phyloP scores from a whole-genome alignment of 1,284 basidiomycete genomes.

The Trametes polyzona region DNA sequence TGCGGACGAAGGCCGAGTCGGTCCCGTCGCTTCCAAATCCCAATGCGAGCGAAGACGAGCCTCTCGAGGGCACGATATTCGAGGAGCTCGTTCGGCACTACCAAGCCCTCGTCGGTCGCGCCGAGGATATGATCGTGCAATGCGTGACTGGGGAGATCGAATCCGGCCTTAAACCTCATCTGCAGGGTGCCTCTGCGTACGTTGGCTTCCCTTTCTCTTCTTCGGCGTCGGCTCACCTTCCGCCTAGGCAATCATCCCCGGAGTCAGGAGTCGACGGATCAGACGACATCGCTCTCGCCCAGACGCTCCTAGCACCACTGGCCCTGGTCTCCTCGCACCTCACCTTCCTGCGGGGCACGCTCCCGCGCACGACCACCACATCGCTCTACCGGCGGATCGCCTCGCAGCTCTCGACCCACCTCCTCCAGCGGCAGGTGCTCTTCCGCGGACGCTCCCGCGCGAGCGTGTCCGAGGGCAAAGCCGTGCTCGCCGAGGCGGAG shows the following conservation, averaged over 20 bases:
- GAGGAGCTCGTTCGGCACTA: slow-evolving; percentile 74
- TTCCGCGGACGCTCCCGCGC: slow-evolving; percentile 73
- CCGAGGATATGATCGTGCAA: slow-evolving; percentile 85
- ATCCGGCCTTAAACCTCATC: slow-evolving; percentile 68
- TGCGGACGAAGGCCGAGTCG: slow-evolving; percentile 56
- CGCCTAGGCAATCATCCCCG: slow-evolving; percentile 33
- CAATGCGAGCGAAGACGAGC: slow-evolving; percentile 38
- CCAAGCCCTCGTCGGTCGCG: slow-evolving; percentile 60
- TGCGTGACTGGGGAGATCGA: slow-evolving; percentile 84
- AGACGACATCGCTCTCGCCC: slow-evolving; percentile 60
- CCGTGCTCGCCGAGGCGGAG: slow-evolving; percentile 68
- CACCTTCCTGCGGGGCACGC: slow-evolving; percentile 57
- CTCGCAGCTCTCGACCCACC: slow-evolving; percentile 69
- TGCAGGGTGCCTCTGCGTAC: slow-evolving; percentile 29
- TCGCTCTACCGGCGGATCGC: slow-evolving; percentile 73
- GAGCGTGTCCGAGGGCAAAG: slow-evolving; percentile 54
- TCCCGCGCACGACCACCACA: slow-evolving; percentile 60
- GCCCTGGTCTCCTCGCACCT: slow-evolving; percentile 78
- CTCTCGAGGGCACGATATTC: slow-evolving; percentile 72
- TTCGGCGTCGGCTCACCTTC: neutral
- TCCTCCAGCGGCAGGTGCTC: slow-evolving; percentile 80
- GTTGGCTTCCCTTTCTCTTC: neutral
- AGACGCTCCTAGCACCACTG: slow-evolving; percentile 71
- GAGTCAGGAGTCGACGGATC: neutral
- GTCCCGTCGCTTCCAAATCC: slow-evolving; percentile 55